Conservation (phyloP, 2,329 filamentous ascomycete genomes). For the Calonectria leucothoes region DNA sequence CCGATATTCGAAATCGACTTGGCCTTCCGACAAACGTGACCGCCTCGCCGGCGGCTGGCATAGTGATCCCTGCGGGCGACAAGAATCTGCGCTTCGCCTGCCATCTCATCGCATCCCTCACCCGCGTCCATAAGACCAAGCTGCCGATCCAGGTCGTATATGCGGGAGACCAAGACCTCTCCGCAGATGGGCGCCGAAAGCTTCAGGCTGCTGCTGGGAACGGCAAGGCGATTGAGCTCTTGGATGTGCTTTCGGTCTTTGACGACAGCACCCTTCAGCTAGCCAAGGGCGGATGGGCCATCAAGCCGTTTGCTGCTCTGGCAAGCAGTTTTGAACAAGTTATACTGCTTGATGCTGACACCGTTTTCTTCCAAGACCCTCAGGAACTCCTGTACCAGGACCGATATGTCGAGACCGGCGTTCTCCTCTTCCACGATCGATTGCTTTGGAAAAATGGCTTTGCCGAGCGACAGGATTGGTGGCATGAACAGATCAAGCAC, state of each 20-base stretch:
- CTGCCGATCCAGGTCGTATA: slow-evolving; percentile 52
- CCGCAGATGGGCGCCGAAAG: slow-evolving; percentile 34
- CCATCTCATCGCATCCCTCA: slow-evolving; percentile 49
- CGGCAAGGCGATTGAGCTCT: slow-evolving; percentile 40
- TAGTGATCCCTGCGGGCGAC: slow-evolving; percentile 50
- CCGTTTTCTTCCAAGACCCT: slow-evolving; percentile 52
- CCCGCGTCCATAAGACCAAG: slow-evolving; percentile 41
- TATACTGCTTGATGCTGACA: slow-evolving; percentile 53
- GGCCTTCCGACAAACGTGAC: slow-evolving; percentile 19
- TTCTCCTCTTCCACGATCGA: slow-evolving; percentile 55
- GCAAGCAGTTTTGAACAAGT: slow-evolving; percentile 51
- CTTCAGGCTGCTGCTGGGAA: slow-evolving; percentile 37
- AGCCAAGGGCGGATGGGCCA: slow-evolving; percentile 50
- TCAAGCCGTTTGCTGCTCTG: slow-evolving; percentile 55
- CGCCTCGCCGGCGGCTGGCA: slow-evolving; percentile 40
- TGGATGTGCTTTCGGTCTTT: slow-evolving; percentile 49
- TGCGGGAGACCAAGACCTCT: slow-evolving; percentile 49
- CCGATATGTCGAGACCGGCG: slow-evolving; percentile 47
- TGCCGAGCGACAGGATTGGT: slow-evolving; percentile 51
- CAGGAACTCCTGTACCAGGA: slow-evolving; percentile 46
- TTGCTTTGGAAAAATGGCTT: slow-evolving; percentile 51
- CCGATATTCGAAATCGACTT: slow-evolving; percentile 24
- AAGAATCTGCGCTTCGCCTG: slow-evolving; percentile 48
- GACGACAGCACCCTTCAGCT: slow-evolving; percentile 46
- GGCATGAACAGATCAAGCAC: slow-evolving; percentile 49